Conservation (phyloP, 1,139 yeast genomes). For the Arxiozyma slooffiae region DNA sequence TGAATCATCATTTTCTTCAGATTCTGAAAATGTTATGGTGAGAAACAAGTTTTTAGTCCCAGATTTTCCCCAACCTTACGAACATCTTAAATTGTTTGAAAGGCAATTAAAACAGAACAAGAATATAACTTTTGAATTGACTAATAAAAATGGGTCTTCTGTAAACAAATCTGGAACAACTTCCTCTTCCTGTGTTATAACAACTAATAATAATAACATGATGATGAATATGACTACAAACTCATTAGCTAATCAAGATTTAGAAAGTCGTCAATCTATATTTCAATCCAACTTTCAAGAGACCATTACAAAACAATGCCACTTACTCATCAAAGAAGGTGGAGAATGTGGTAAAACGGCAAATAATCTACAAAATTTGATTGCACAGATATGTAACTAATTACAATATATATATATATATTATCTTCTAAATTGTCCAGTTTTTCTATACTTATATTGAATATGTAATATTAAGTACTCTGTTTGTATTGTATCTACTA, state of each 20-base stretch:
- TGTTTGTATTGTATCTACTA: too few species aligned
- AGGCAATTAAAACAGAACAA: conserved; percentile 28
- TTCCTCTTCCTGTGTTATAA: too few species aligned
- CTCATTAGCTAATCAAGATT: conserved; percentile 27
- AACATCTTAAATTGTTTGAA: conserved; percentile 46
- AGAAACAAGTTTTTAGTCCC: conserved; percentile 41
- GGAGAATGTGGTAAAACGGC: conserved; percentile 65
- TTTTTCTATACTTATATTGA: too few species aligned
- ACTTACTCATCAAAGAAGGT: conserved; percentile 52
- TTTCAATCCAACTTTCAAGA: conserved; percentile 44
- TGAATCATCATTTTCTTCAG: conserved; percentile 1
- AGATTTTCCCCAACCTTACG: conserved; percentile 47
- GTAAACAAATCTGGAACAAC: background rate
- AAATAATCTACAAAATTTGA: conserved; percentile 27
- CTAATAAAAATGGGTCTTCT: background rate
- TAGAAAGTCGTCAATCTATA: conserved; percentile 49
- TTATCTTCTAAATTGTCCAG: too few species aligned
- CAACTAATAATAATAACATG: background rate
- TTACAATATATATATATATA: too few species aligned
- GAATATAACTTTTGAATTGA: background rate
- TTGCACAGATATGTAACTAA: conserved; percentile 1
- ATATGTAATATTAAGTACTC: too few species aligned
- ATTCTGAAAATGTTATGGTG: conserved; percentile 5
- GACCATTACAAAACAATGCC: conserved; percentile 45
- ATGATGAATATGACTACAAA: conserved; percentile 1